Conservation (phyloP, 306 rosid genomes). For the Prunus mira region DNA sequence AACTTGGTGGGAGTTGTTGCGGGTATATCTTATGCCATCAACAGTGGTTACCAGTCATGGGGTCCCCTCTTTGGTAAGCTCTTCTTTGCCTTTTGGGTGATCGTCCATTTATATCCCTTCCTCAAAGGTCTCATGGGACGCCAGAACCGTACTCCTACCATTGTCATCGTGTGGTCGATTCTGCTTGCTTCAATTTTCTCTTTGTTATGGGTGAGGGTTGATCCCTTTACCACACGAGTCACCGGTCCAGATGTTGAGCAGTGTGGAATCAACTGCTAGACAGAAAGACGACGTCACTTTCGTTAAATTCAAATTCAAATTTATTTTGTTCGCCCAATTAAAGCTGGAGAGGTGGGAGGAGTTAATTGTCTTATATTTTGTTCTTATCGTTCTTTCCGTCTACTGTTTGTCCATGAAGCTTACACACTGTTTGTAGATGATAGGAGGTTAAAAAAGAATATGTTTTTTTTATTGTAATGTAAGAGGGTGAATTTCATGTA, state of each 20-base stretch:
- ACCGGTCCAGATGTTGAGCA: slow-evolving; percentile 76
- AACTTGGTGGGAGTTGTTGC: slow-evolving; percentile 96
- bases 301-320: not conserved
- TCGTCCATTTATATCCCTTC: slow-evolving; percentile 89
- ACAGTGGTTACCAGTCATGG: slow-evolving; percentile 98
- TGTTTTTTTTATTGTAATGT: not conserved
- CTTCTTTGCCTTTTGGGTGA: slow-evolving; percentile 98
- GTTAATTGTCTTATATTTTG: not conserved
- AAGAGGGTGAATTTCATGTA: not conserved
- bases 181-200: slow-evolving; percentile 95
- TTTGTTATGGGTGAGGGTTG: slow-evolving; percentile 79
- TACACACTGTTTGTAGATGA: slow-evolving; percentile 12
- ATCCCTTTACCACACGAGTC: slow-evolving; percentile 82
- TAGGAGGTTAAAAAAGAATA: not conserved
- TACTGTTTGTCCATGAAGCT: slow-evolving; percentile 9
- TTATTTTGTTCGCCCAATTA: not conserved
- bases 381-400: not conserved
- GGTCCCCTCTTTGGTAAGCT: slow-evolving; percentile 97
- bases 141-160: slow-evolving; percentile 92
- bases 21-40: slow-evolving; percentile 84
- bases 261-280: slow-evolving; percentile 97
- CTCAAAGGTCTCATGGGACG: slow-evolving; percentile 99
- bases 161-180: slow-evolving; percentile 90
- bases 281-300: not conserved
- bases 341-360: slow-evolving; percentile 9